These are phyloP conservation scores for Suhomyces guaymorum DNA, from an alignment of 1,139 yeast species.

Conservation along the genomic window DNA sequence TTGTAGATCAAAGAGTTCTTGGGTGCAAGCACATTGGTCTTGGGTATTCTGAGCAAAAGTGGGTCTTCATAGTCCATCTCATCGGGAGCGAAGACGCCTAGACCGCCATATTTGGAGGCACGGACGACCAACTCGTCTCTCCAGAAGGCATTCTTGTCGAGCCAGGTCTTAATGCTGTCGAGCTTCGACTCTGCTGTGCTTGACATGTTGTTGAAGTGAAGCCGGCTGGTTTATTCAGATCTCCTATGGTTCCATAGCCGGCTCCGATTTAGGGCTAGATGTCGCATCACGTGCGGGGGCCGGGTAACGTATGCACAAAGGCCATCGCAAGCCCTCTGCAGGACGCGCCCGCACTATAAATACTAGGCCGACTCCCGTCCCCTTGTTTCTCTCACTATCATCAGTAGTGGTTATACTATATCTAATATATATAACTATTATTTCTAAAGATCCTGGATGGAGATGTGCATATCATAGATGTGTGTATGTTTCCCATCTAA, in stretches of 20 bases:
- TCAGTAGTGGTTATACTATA: constrained; percentile 27
- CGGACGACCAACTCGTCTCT: constrained; percentile 48
- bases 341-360: constrained; percentile 14
- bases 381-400: constrained; percentile 17
- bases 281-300: constrained; percentile 9
- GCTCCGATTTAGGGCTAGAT: constrained; percentile 9
- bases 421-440: constrained; percentile 25
- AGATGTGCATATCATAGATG: constrained; percentile 18
- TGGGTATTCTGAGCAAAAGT: constrained; percentile 49
- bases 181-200: constrained; percentile 2
- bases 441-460: constrained; percentile 21
- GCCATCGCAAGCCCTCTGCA: constrained; percentile 10
- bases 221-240: no score
- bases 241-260: no score
- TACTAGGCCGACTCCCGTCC: constrained; percentile 15
- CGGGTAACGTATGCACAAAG: constrained; percentile 14
- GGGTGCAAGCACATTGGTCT: constrained; percentile 54
- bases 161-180: constrained; percentile 37
- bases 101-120: constrained; percentile 59
- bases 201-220: constrained; percentile 5
- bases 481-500: constrained; percentile 15
- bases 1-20: constrained; percentile 69
- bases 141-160: constrained; percentile 52
- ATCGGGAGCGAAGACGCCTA: constrained; percentile 59
- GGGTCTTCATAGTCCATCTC: constrained; percentile 36